These are phyloP conservation scores for Davidsoniella neocaledoniae DNA, from an alignment of 2,329 filamentous ascomycete genomes.

Conservation along the genomic window DNA sequence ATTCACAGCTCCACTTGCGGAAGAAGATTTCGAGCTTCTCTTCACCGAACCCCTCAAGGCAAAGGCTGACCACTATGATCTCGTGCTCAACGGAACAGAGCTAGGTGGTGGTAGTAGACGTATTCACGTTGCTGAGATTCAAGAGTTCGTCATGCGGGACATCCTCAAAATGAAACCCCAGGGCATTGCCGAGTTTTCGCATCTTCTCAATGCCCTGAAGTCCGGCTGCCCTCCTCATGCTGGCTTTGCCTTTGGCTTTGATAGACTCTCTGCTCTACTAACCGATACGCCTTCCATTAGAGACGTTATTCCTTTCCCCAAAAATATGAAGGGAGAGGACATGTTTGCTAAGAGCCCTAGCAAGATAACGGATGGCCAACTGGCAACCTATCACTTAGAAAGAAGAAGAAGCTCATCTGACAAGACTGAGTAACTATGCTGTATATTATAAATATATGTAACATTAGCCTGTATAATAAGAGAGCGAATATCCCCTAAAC, in stretches of 20 bases:
- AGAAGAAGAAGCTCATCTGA: slow-evolving; percentile 11
- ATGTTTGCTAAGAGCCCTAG: slow-evolving; percentile 64
- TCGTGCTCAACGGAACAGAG: slow-evolving; percentile 90
- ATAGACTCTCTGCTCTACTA: slow-evolving; percentile 68
- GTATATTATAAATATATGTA: not conserved
- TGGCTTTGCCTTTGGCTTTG: slow-evolving; percentile 83
- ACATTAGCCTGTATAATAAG: too few relatives aligned
- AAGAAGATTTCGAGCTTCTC: slow-evolving; percentile 57
- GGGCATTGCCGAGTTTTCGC: slow-evolving; percentile 64
- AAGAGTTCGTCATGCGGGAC: slow-evolving; percentile 70
- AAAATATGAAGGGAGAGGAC: slow-evolving; percentile 81
- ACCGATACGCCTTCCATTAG: slow-evolving; percentile 59
- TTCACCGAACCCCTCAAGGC: slow-evolving; percentile 53
- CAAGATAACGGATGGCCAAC: slow-evolving; percentile 40
- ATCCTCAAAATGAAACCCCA: slow-evolving; percentile 61
- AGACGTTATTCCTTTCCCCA: slow-evolving; percentile 95
- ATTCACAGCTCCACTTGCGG: slow-evolving; percentile 71
- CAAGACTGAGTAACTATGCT: not conserved
- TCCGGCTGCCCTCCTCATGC: slow-evolving; percentile 90
- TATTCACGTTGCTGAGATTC: slow-evolving; percentile 71
- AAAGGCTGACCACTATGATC: slow-evolving; percentile 80
- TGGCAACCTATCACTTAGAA: slow-evolving; percentile 30
- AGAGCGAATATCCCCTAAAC: too few relatives aligned
- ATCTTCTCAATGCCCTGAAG: slow-evolving; percentile 65
- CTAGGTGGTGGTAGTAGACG: slow-evolving; percentile 83